Conservation (phyloP, 2,329 filamentous ascomycete genomes). For the Rhexocercosporidium sp. region DNA sequence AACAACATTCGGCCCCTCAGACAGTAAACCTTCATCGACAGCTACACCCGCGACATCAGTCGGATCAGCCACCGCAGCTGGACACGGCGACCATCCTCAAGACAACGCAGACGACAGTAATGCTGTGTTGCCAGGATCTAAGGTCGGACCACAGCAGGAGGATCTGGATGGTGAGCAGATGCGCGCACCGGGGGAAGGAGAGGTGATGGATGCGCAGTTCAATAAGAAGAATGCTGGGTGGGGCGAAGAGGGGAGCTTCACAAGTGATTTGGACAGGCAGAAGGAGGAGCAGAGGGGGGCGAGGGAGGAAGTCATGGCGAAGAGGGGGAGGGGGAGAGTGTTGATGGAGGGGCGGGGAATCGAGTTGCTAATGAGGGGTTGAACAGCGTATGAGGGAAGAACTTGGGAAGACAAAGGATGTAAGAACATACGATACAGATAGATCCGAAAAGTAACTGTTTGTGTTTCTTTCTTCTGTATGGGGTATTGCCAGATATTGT, state of each 20-base stretch:
- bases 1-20: constrained; percentile 37
- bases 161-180: constrained; percentile 43
- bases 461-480: constrained; percentile 2
- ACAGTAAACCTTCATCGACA: constrained; percentile 28
- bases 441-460: background rate
- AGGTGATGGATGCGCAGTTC: constrained; percentile 41
- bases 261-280: constrained; percentile 39
- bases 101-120: constrained; percentile 40
- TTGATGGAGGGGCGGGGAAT: constrained; percentile 40
- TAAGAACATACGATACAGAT: too few relatives aligned
- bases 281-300: constrained; percentile 42
- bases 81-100: constrained; percentile 40
- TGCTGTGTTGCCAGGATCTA: constrained; percentile 32
- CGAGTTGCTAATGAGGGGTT: constrained; percentile 40
- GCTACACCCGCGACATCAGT: constrained; percentile 37
- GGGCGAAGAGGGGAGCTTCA: constrained; percentile 40
- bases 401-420: too few relatives aligned
- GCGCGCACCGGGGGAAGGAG: constrained; percentile 38
- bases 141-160: constrained; percentile 39
- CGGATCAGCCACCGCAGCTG: constrained; percentile 39
- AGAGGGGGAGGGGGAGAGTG: constrained; percentile 34
- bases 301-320: constrained; percentile 38
- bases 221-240: constrained; percentile 42
- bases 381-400: constrained; percentile 30
- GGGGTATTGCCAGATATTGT: constrained; percentile 26